Evolutionary conservation across 73 alveolate species (phyloP).

Genomic region (Paraurostyla sp.): DNA sequence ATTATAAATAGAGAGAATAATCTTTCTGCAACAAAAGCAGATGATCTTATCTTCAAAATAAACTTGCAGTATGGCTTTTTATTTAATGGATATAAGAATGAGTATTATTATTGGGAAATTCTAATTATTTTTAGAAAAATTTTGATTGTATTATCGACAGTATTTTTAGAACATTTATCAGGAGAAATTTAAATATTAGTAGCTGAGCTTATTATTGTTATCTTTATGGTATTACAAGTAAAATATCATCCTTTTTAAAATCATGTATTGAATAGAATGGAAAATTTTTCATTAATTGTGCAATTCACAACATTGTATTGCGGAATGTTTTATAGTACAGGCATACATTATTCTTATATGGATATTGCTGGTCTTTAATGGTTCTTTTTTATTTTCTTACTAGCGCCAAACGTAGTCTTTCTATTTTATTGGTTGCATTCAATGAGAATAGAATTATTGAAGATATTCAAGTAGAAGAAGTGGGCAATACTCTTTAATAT

Average conservation of each 20-base stretch:
- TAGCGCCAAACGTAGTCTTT: conserved; percentile 43
- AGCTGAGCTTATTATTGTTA: conserved; percentile 25
- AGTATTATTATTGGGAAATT: too few species aligned
- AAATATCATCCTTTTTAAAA: neutral
- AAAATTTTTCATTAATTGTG: neutral
- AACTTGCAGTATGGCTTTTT: conserved; percentile 70
- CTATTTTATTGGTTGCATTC: too few species aligned
- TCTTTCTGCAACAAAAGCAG: too few species aligned
- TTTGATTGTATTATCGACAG: too few species aligned
- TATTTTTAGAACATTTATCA: too few species aligned
- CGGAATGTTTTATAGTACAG: conserved; percentile 67
- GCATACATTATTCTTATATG: neutral
- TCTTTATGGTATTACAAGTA: neutral
- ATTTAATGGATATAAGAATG: conserved; percentile 10
- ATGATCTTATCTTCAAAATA: too few species aligned
- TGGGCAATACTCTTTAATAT: too few species aligned
- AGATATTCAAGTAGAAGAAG: too few species aligned
- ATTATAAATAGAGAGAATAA: too few species aligned
- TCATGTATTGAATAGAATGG: neutral
- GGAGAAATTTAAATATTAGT: too few species aligned
- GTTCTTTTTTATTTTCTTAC: conserved; percentile 50
- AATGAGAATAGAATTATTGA: too few species aligned
- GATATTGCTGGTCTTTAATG: conserved; percentile 7
- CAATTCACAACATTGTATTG: conserved; percentile 34
- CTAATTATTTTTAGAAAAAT: too few species aligned